phyloP scores from a whole-genome alignment of 1,139 yeast species.

The Saccharomyces hybrid region DNA sequence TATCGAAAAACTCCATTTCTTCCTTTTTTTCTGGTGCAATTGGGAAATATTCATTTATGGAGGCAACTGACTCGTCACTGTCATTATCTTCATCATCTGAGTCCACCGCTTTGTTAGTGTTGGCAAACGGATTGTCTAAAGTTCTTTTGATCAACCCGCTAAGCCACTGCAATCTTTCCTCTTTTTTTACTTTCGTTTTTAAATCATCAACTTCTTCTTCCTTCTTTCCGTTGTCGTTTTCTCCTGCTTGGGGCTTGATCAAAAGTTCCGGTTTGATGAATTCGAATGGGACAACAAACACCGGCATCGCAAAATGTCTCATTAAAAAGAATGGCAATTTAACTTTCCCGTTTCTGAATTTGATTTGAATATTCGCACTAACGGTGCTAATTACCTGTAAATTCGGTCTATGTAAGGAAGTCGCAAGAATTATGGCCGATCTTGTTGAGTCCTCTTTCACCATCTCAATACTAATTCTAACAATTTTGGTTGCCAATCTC shows the following conservation, averaged over 20 bases:
- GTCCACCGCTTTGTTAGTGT: constrained; percentile 2
- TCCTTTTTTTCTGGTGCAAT: constrained; percentile 18
- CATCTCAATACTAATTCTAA: constrained; percentile 52
- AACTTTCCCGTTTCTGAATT: constrained; percentile 28
- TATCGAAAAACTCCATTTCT: constrained; percentile 24
- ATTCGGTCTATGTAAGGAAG: constrained; percentile 49
- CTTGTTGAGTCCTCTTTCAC: constrained; percentile 37
- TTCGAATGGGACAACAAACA: constrained; percentile 32
- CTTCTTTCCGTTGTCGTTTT: not conserved
- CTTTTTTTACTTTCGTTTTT: constrained; percentile 2
- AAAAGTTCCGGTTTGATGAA: constrained; percentile 26
- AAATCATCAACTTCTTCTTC: not conserved
- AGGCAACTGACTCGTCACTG: constrained; percentile 18
- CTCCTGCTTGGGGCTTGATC: constrained; percentile 11
- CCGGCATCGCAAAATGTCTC: constrained; percentile 32
- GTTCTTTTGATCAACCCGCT: constrained; percentile 18
- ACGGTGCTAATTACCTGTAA: constrained; percentile 39
- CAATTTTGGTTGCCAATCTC: constrained; percentile 32
- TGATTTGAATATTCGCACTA: constrained; percentile 31
- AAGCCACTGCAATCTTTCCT: constrained; percentile 11
- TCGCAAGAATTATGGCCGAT: constrained; percentile 43
- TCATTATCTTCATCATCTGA: constrained; percentile 10
- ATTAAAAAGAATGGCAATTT: constrained; percentile 33
- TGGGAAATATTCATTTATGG: constrained; percentile 26
- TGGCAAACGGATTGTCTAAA: constrained; percentile 20